These are phyloP conservation scores for Antitrichia curtipendula DNA, from an alignment of 225 moss, liverwort and hornwort species.

Conservation along the genomic window DNA sequence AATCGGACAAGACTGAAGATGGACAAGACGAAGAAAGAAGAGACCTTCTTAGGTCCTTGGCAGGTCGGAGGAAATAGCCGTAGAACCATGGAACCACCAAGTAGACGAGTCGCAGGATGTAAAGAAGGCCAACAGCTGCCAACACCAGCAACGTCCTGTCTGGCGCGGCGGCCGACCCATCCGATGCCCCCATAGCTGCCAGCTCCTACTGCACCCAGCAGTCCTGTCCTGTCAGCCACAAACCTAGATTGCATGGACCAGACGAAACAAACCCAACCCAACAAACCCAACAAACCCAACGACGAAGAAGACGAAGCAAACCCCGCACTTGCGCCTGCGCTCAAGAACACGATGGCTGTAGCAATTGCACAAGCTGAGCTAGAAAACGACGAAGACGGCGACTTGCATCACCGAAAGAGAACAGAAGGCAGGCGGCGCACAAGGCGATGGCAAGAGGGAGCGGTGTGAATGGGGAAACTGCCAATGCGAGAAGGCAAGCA, in stretches of 20 bases:
- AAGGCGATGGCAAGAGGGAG: neutral
- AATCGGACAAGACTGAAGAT: neutral
- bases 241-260: neutral
- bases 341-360: neutral
- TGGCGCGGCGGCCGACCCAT: slow-evolving; percentile 13
- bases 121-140: slow-evolving; percentile 43
- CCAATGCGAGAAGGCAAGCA: neutral
- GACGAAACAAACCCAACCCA: neutral
- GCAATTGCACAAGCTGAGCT: neutral
- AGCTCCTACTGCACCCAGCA: neutral
- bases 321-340: neutral
- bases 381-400: neutral
- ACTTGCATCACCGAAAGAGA: neutral
- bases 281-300: neutral
- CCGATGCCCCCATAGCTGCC: slow-evolving; percentile 6
- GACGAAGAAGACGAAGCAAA: neutral
- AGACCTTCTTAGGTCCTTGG: slow-evolving; percentile 35
- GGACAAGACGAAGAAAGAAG: neutral
- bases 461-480: neutral
- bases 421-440: neutral
- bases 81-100: slow-evolving; percentile 42
- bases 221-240: neutral
- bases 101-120: slow-evolving; percentile 19
- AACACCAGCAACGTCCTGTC: slow-evolving; percentile 27
- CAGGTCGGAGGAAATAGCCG: slow-evolving; percentile 43